These are phyloP conservation scores for Sugiyamaella novakii DNA, from an alignment of 1,139 yeast genomes.

Conservation along the genomic window DNA sequence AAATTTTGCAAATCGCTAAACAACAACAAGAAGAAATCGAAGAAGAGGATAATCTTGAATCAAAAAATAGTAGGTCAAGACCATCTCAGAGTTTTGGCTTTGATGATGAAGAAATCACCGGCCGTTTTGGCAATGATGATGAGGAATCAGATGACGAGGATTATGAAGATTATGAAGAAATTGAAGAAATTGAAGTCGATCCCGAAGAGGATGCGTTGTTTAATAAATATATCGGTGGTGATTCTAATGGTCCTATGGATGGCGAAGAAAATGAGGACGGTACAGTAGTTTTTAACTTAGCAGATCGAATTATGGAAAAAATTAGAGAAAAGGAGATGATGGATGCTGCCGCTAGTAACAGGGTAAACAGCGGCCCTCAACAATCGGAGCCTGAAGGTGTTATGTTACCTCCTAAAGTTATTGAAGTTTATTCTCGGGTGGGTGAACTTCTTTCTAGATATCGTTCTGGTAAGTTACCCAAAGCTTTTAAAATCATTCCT, in stretches of 20 bases:
- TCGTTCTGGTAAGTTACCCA: slow-evolving; percentile 94
- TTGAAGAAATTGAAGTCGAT: slow-evolving; percentile 53
- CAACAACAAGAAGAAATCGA: slow-evolving; percentile 90
- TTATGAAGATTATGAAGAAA: slow-evolving; percentile 55
- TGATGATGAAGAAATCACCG: slow-evolving; percentile 37
- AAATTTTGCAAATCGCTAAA: slow-evolving; percentile 81
- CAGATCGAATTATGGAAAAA: slow-evolving; percentile 89
- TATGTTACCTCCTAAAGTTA: slow-evolving; percentile 90
- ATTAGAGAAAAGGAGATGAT: slow-evolving; percentile 68
- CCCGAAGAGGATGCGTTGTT: slow-evolving; percentile 47
- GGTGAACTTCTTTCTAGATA: slow-evolving; percentile 88
- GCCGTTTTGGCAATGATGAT: slow-evolving; percentile 39
- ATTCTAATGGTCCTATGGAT: slow-evolving; percentile 59
- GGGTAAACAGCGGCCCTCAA: slow-evolving; percentile 31
- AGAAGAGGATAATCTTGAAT: slow-evolving; percentile 48
- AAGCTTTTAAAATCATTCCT: slow-evolving; percentile 92
- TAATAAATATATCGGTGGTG: slow-evolving; percentile 41
- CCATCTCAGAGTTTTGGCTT: slow-evolving; percentile 28
- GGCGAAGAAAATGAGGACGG: slow-evolving; percentile 56
- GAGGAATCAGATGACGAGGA: slow-evolving; percentile 49
- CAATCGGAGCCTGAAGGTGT: slow-evolving; percentile 52
- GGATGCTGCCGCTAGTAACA: slow-evolving; percentile 29
- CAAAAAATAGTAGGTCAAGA: slow-evolving; percentile 26
- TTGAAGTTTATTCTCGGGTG: slow-evolving; percentile 88
- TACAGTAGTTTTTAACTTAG: slow-evolving; percentile 64